A percentile compares a stretch with the other conserved stretches of the same genome.
phyloP scores from a whole-genome alignment of 164 flowering plant genomes.

The Stephania yunnanensis region DNA sequence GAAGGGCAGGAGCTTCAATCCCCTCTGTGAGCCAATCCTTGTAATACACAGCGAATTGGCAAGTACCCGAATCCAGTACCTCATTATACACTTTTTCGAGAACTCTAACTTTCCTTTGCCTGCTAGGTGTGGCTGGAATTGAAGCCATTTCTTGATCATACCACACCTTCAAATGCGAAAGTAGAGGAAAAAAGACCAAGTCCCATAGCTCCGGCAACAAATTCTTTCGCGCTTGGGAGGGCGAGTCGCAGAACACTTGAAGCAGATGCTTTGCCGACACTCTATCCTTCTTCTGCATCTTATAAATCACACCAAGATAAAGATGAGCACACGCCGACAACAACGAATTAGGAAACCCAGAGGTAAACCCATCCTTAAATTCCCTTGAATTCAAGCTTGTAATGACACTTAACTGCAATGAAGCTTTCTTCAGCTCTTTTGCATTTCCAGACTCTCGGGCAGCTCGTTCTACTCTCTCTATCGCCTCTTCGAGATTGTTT shows the following conservation, averaged over 20 bases:
- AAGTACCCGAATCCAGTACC: slow-evolving; percentile 54
- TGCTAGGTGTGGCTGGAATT: slow-evolving; percentile 30
- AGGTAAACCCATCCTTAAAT: slow-evolving; percentile 49
- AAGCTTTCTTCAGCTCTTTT: slow-evolving; percentile 54
- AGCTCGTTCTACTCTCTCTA: slow-evolving; percentile 44
- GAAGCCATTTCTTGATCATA: slow-evolving; percentile 51
- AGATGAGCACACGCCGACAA: slow-evolving; percentile 78
- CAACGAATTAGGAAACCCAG: slow-evolving; percentile 49
- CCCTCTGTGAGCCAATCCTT: slow-evolving; percentile 75
- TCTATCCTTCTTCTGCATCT: slow-evolving; percentile 55
- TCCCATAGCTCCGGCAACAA: slow-evolving; percentile 70
- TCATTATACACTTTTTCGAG: slow-evolving; percentile 57
- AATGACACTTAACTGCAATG: slow-evolving; percentile 52
- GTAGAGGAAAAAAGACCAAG: slow-evolving; percentile 50
- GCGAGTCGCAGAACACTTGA: slow-evolving; percentile 68
- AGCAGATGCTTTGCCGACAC: slow-evolving; percentile 59
- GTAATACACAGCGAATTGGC: slow-evolving; percentile 66
- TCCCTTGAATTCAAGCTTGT: slow-evolving; percentile 53
- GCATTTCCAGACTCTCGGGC: slow-evolving; percentile 31
- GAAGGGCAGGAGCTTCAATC: slow-evolving; percentile 52
- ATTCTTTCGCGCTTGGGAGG: slow-evolving; percentile 46
- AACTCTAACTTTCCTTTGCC: slow-evolving; percentile 40
- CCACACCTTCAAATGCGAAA: slow-evolving; percentile 58
- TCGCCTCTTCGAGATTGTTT: slow-evolving; percentile 51
- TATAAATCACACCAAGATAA: slow-evolving; percentile 61